Evolutionary conservation across 2,329 filamentous ascomycete genomes (phyloP), one percentile per base, ranked within the genome.

Genomic region (Aspergillus tanneri): DNA sequence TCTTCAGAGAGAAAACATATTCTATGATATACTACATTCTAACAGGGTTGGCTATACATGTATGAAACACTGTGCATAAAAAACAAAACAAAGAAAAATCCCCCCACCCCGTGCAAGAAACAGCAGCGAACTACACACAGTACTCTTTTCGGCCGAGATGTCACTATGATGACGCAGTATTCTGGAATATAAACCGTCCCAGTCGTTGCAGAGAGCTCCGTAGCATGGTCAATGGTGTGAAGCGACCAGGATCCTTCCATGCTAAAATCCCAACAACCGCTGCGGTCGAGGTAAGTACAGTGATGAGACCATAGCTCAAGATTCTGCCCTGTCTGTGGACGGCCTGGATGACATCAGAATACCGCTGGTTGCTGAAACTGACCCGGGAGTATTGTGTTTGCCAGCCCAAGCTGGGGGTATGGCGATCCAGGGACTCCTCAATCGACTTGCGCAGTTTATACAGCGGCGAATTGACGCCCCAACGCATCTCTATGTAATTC

Each of bases 401-500:
- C 85, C 92, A 96, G 0, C 92, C 93, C 10, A 91, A 71, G 21
- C 78, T 73, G 0, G 93, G 93, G 2, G 95, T 63, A 59, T 87
- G 85, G 11, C 87, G 80, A 43, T 86, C 88, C 43, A 97, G 74
- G 25, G 80, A 82, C 73, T 99, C 93, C 65, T 99, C 93, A 11
- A 96, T 74, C 56, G 77, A 84, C 71, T 99, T 99, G 47, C 93
- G 83, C 8, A 93, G 67, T 25, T 86, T 80, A 63, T 97, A 97
- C 0, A 86, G 63, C 0, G 82, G 84, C 1, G 85, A 90, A 30
- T 87, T 83, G 7, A 97, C 93, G 3, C 88, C 88, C 0, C 85
- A 81, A 8, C 91, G 83, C 93, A 99, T 99, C 72, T 99, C 93
- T 39, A 86, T 78, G 67, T 96, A 97, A 65, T 99, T 99, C 38